Evolutionary conservation across 768 basidiomycete species (phyloP), one percentile per base, ranked within the genome.

Genomic region (Rhodosporidiobolus sp.): DNA sequence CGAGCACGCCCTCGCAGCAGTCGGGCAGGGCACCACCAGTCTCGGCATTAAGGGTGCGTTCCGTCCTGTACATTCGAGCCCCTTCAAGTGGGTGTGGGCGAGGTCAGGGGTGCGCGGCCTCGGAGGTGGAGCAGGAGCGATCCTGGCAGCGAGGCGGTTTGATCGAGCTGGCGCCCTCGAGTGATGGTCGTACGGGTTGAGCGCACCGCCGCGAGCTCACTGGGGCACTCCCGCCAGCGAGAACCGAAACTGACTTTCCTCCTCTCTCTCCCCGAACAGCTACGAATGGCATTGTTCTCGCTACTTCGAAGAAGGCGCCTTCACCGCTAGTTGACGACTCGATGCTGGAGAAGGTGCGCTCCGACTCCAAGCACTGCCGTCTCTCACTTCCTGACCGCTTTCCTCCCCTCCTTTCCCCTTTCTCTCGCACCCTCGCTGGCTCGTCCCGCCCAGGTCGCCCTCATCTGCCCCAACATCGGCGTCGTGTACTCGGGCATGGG

Each of bases 401-500:
- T 26, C 17, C 32, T 24, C 34, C 56, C 34, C 30, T 7, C 38
- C 26, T 9, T 16, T 30, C 9, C 63, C 3, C 35, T 11, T 14
- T 34, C 32, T 19, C 3, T 11, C 56, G 20, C 22, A 8, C 43
- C 8, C 22, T 28, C 20, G n/a, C 30, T 19, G 45, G 0, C 22
- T 20, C 35, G 19, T 34, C 17, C 22, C 5, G 16, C 63, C 20
- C 62, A 72, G 71, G 76, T 79, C 73, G 92, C 94, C 2, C 86
- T 95, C 63, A 89, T 99, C 75, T 98, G 95, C 82, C 96, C 96
- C 48, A 98, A 98, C 82, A 98, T 99, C 78, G 96, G 96, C 63
- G 92, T 99, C 77, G 96, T 99, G 58, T 99, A 99, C 84, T 95
- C 94, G 46, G 96, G 96, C 48, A 99, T 99, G 96, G 94, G 96